Base-by-base conservation (phyloP, 768 basidiomycete genomes). In the Lactifluus piperatus region DNA sequence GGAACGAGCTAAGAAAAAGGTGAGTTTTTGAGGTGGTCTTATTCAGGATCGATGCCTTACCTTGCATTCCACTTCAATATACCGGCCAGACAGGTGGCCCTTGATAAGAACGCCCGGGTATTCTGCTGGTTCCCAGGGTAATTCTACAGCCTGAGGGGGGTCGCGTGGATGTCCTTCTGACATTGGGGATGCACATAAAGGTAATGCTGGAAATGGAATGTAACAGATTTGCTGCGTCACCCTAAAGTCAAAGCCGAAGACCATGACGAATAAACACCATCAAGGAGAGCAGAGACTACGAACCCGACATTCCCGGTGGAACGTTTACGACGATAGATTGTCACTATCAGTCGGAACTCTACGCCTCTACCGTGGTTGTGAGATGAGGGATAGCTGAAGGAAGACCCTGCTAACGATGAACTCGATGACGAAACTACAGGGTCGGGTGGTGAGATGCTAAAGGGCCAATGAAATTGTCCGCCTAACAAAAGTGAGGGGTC, bases 31-130 rank as follows among this genome's bases (percentile, higher is more conserved):
- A 49, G 30, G 41, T 11, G 14, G 27, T 22, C 7, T 10, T 9
- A 48, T 16, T 49, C 1, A 8, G 41, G 20, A 27, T 54, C 4
- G 20, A 5, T 11, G 14, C n/a, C 59, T 30, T 36, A 63, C 62
- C 30, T 22, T 43, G 43, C 62, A 64, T 36, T 62, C 60, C 30
- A 64, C 55, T 24, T 50, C 34, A 34, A 62, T 52, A 26, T 10
- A 13, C 37, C 20, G 22, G 13, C 5, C 20, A 18, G 50, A 55
- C 3, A 64, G 36, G 18, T 51, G 3, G 10, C 62, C 62, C 27
- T 13, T 57, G 18, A 64, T 20, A 22, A 47, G 1, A 13, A 62
- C 62, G n/a, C 20, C 9, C 29, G 54, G 55, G 20, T 41, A 16
- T 2, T 44, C 26, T 49, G 57, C 52, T 29, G 30, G 29, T 56